phyloP scores from a whole-genome alignment of 345 rosid species.

The Orychophragmus violaceus region DNA sequence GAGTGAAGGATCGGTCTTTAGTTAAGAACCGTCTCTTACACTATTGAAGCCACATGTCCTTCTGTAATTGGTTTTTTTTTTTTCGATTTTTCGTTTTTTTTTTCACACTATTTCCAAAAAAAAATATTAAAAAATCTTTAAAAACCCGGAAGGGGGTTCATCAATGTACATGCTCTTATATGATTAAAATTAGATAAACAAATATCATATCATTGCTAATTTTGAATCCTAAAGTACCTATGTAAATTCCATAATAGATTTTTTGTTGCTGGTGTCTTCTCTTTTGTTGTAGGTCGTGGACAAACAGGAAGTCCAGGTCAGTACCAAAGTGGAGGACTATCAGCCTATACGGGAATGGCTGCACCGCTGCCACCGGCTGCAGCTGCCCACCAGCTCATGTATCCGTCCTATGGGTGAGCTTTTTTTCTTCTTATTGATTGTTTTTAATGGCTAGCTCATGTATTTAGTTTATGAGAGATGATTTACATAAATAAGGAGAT shows the following conservation, averaged over 20 bases:
- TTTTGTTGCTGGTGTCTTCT: neutral
- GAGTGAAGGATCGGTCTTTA: no score
- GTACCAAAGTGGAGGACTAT: constrained; percentile 51
- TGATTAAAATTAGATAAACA: no score
- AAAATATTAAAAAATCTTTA: neutral
- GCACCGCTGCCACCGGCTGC: constrained; percentile 37
- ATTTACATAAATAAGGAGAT: neutral
- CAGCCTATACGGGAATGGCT: constrained; percentile 48
- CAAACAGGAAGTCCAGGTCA: constrained; percentile 52
- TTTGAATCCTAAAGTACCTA: neutral
- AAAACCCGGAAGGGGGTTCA: no score
- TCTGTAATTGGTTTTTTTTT: no score
- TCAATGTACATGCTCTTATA: no score
- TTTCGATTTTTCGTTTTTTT: no score
- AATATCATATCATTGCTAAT: neutral
- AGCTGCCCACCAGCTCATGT: constrained; percentile 47
- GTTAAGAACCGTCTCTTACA: no score
- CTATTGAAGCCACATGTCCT: no score
- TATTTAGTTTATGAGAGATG: constrained; percentile 7
- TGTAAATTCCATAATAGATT: neutral
- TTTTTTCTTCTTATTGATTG: no score
- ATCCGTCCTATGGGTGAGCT: constrained; percentile 31
- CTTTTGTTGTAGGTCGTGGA: constrained; percentile 43
- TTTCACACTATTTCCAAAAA: no score
- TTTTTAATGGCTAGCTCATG: neutral